Percentiles rank a stretch among this genome's conserved stretches.
These are phyloP conservation scores for Talaromyces sp. DNA, from an alignment of 2,329 filamentous ascomycete species.

Conservation along the genomic window DNA sequence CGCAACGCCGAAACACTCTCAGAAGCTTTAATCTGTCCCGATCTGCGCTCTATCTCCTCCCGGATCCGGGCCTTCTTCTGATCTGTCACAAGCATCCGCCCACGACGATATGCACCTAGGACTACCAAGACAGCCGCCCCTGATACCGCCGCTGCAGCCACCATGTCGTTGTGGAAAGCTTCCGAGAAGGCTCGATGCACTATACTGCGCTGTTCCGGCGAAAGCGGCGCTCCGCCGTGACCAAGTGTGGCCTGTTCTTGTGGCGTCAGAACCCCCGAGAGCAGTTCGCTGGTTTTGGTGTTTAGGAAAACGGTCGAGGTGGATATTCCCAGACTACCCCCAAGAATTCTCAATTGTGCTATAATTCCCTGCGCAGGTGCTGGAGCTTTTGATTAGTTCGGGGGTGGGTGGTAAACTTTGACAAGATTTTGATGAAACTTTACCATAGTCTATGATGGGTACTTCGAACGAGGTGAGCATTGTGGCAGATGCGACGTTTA, in stretches of 20 bases:
- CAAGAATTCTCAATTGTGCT: background rate
- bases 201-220: background rate
- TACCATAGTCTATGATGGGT: background rate
- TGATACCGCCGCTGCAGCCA: background rate
- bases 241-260: background rate
- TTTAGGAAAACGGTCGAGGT: background rate
- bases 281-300: background rate
- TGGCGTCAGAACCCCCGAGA: background rate
- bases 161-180: background rate
- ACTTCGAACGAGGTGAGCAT: background rate
- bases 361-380: background rate
- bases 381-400: background rate
- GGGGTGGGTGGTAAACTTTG: background rate
- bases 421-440: background rate
- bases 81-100: background rate
- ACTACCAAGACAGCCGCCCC: background rate
- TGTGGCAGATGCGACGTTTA: background rate
- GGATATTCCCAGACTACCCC: background rate
- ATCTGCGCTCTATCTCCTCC: background rate
- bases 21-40: background rate
- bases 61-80: background rate
- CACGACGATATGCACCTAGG: background rate
- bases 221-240: background rate
- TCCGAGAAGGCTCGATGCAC: background rate
- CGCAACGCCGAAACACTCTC: background rate